Conservation (phyloP, 192 early-diverging fungal species). For the Spizellomyces punctatus region DNA sequence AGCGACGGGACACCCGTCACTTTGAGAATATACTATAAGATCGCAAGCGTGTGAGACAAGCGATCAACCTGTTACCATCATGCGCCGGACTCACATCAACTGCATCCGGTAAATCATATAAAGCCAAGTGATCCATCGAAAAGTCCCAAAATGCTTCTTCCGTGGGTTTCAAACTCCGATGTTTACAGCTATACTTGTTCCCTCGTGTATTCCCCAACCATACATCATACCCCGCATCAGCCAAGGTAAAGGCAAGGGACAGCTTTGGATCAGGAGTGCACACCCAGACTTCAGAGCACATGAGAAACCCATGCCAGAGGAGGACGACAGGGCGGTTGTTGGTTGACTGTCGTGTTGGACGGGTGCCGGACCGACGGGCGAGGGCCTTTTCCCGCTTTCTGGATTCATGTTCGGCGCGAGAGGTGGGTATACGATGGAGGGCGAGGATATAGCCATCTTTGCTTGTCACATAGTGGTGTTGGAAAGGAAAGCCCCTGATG, state of each 20-base stretch:
- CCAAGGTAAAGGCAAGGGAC: slow-evolving; percentile 81
- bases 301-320: slow-evolving; percentile 92
- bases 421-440: slow-evolving; percentile 75
- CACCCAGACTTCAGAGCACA: slow-evolving; percentile 92
- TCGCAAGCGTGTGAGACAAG: slow-evolving; percentile 26
- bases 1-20: slow-evolving; percentile 78
- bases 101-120: slow-evolving; percentile 82
- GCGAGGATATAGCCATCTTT: slow-evolving; percentile 85
- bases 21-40: slow-evolving; percentile 68
- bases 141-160: slow-evolving; percentile 90
- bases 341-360: neutral
- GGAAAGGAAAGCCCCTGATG: slow-evolving; percentile 75
- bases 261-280: slow-evolving; percentile 74
- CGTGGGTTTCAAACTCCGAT: slow-evolving; percentile 64
- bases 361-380: slow-evolving; percentile 4
- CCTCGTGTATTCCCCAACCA: slow-evolving; percentile 95
- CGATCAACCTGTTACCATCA: neutral
- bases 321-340: slow-evolving; percentile 80
- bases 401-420: slow-evolving; percentile 16
- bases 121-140: slow-evolving; percentile 88
- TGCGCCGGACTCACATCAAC: slow-evolving; percentile 51
- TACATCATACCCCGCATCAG: slow-evolving; percentile 87
- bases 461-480: slow-evolving; percentile 84
- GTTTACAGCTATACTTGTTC: slow-evolving; percentile 92
- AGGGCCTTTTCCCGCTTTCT: slow-evolving; percentile 24